A percentile compares a stretch with the other conserved stretches of the same genome.
phyloP scores from a whole-genome alignment of 2,329 filamentous ascomycete species.

The Xylaria sp. region DNA sequence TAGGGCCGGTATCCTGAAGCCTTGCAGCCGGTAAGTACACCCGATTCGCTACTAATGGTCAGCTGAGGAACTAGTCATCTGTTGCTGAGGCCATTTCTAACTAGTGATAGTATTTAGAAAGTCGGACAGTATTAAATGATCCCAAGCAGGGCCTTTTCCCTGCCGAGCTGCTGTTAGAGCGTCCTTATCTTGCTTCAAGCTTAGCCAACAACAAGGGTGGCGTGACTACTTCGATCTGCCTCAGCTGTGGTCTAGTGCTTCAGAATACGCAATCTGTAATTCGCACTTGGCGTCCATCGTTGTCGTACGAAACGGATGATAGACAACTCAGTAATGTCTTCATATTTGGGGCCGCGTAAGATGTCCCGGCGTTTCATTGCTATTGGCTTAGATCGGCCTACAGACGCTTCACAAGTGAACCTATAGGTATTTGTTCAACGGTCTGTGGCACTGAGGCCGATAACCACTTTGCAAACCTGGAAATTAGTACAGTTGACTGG shows the following conservation, averaged over 20 bases:
- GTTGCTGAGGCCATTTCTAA: background rate
- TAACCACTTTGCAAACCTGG: background rate
- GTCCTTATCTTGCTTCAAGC: background rate
- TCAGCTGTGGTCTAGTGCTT: background rate
- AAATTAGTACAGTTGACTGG: background rate
- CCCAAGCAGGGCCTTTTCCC: background rate
- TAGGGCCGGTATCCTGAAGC: background rate
- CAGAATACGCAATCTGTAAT: background rate
- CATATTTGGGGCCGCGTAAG: background rate
- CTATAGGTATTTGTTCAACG: background rate
- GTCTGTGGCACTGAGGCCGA: background rate
- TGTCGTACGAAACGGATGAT: background rate
- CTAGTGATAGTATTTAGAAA: background rate
- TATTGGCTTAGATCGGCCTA: background rate
- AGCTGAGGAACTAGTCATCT: constrained; percentile 5
- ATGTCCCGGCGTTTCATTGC: background rate
- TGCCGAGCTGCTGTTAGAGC: background rate
- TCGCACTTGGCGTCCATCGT: background rate
- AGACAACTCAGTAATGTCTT: background rate
- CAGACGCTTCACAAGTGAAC: background rate
- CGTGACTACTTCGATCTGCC: background rate
- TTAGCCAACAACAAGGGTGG: background rate
- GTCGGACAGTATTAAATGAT: background rate
- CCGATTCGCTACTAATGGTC: constrained; percentile 6
- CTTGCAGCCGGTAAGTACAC: constrained; percentile 6